Conservation (phyloP, 164 flowering plant genomes). For the Piper betle region DNA sequence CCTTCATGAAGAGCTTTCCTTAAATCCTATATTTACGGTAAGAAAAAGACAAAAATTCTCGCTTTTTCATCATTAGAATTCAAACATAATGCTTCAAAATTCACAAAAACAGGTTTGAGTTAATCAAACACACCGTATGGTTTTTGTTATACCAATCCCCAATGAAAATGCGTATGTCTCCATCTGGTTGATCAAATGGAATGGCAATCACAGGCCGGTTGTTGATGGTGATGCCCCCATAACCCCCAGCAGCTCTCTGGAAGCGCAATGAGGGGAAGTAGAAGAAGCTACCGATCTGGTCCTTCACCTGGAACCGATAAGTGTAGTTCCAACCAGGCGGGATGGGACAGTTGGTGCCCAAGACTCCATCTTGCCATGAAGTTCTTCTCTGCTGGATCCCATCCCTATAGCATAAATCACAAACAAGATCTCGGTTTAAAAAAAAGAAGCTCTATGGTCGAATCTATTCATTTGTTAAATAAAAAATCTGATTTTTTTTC, state of each 20-base stretch:
- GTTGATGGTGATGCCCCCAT: conserved; percentile 66
- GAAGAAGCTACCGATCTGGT: conserved; percentile 93
- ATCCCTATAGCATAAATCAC: conserved; percentile 33
- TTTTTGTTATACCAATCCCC: conserved; percentile 89
- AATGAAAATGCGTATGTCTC: conserved; percentile 61
- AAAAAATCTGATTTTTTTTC: too few relatives aligned
- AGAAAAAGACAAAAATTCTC: not conserved
- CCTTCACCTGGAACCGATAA: conserved; percentile 91
- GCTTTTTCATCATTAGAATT: too few relatives aligned
- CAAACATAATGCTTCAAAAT: not conserved
- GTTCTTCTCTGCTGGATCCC: conserved; percentile 71
- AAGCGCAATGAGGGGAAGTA: conserved; percentile 85
- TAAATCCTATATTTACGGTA: conserved; percentile 35
- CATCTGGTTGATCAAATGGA: conserved; percentile 73
- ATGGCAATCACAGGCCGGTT: conserved; percentile 53
- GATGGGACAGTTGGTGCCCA: conserved; percentile 92
- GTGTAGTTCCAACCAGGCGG: conserved; percentile 91
- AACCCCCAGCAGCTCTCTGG: conserved; percentile 92
- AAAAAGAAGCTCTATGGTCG: too few relatives aligned
- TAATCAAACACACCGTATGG: conserved; percentile 58
- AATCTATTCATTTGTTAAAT: too few relatives aligned
- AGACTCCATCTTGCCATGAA: conserved; percentile 97
- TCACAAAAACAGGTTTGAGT: not conserved
- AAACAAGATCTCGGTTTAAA: not conserved
- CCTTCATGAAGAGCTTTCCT: conserved; percentile 66